Conservation (phyloP, 768 basidiomycete species). For the Lentinula sp. region DNA sequence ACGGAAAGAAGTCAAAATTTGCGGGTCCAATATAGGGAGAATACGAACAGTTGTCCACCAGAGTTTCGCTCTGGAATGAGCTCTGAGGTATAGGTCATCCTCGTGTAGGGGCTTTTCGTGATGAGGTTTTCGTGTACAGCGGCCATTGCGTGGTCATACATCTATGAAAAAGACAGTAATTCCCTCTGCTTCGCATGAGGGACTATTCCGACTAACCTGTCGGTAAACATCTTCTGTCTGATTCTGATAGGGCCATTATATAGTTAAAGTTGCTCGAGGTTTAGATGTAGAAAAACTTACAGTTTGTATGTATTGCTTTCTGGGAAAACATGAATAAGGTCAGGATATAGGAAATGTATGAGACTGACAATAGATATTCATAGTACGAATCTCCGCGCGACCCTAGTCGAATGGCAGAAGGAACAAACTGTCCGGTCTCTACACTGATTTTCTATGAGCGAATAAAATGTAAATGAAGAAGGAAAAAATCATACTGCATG, state of each 20-base stretch:
- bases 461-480: background rate
- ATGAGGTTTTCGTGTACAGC: conserved; percentile 75
- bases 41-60: conserved; percentile 31
- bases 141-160: conserved; percentile 85
- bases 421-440: conserved; percentile 36
- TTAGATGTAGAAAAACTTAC: conserved; percentile 25
- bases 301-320: conserved; percentile 82
- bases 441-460: conserved; percentile 14
- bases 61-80: conserved; percentile 52
- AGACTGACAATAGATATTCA: conserved; percentile 73
- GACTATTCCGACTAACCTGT: conserved; percentile 38
- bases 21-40: background rate
- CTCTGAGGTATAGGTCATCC: conserved; percentile 78
- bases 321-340: conserved; percentile 13
- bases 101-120: conserved; percentile 48
- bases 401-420: conserved; percentile 80
- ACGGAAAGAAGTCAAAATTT: background rate
- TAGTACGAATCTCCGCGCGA: conserved; percentile 94
- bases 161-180: conserved; percentile 34
- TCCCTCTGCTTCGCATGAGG: background rate
- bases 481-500: conserved; percentile 53
- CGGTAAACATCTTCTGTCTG: conserved; percentile 72
- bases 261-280: background rate
- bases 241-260: conserved; percentile 35
- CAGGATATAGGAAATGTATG: background rate